Evolutionary conservation across 169 alveolate genomes (phyloP), one percentile per base, ranked within the genome.

Genomic region (Ophryocystis elektroscirrha): DNA sequence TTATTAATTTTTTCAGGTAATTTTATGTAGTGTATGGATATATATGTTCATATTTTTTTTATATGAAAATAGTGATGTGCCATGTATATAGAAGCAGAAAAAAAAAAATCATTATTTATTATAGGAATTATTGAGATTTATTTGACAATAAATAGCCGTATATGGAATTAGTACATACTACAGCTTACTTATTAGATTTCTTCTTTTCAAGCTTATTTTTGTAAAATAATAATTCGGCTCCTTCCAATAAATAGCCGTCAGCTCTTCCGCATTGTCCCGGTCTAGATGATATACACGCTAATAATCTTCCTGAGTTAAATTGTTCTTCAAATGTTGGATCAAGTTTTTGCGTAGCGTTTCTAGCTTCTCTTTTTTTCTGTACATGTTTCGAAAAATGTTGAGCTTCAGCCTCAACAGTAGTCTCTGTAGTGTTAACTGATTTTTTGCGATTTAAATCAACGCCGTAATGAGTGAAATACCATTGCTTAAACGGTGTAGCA

Each of bases 261-360:
- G 90, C 87, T 60, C 94, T 83, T 19, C 96, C 96, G 50, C 83
- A 69, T 68, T 91, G 93, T n/a, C 96, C 96, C 18, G 96, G 96
- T 62, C 98, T 83, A 52, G 95, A 83, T 56, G 95, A 71, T 61
- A 94, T 78, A 74, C 97, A 87, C 19, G 97, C 99, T 52, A 87
- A 69, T 43, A 91, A 76, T 59, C 96, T 79, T 55, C 97, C 96
- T 38, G 85, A 73, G 53, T 76, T 75, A 73, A 94, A 84, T 73
- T 86, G 95, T 51, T 91, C 97, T 61, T 82, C 84, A 37, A 94
- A 74, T 20, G 66, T 58, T 54, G 78, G 80, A 56, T 73, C 89
- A 53, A 48, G 46, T 63, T n/a, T n/a, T n/a, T 69, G 66, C 61
- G 49, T 49, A 66, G 59, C 67, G 73, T 71, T 56, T 73, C 76